Evolutionary conservation across 495 filamentous ascomycete species (phyloP).

Genomic region (Annulohypoxylon bovei): DNA sequence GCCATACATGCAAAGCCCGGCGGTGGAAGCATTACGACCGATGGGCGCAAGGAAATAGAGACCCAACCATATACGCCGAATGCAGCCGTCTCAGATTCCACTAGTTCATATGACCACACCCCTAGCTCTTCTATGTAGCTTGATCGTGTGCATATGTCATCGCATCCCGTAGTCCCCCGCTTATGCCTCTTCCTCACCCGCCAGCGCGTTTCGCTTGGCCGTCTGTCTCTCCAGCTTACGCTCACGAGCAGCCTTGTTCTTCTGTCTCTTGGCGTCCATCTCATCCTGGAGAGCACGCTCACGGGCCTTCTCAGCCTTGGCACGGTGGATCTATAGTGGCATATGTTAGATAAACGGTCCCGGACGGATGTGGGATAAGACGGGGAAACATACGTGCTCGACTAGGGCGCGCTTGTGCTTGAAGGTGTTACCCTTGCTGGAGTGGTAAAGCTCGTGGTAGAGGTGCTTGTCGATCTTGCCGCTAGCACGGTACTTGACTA

Average conservation of each 20-base stretch:
- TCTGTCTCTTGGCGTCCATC: slow-evolving; percentile 99
- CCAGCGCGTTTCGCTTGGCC: slow-evolving; percentile 87
- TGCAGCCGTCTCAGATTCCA: slow-evolving; percentile 61
- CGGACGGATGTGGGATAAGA: neutral
- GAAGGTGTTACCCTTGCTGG: slow-evolving; percentile 99
- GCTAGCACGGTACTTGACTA: slow-evolving; percentile 98
- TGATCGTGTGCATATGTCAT: slow-evolving; percentile 42
- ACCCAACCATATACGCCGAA: slow-evolving; percentile 67
- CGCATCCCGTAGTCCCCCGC: slow-evolving; percentile 49
- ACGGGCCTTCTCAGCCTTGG: slow-evolving; percentile 98
- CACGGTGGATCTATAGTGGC: slow-evolving; percentile 89
- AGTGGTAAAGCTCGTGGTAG: slow-evolving; percentile 99
- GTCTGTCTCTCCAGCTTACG: slow-evolving; percentile 86
- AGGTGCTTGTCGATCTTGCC: slow-evolving; percentile 99
- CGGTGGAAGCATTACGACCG: slow-evolving; percentile 52
- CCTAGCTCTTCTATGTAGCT: slow-evolving; percentile 45
- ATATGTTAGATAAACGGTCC: slow-evolving; percentile 33
- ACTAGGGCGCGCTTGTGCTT: slow-evolving; percentile 99
- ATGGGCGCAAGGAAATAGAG: slow-evolving; percentile 59
- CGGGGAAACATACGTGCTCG: slow-evolving; percentile 86
- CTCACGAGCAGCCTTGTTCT: slow-evolving; percentile 99
- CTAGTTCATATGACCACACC: slow-evolving; percentile 50
- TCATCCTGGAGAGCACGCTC: slow-evolving; percentile 95
- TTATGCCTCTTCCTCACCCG: slow-evolving; percentile 77
- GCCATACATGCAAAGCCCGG: slow-evolving; percentile 62